Percentiles rank a stretch among this genome's conserved stretches.
phyloP scores from a whole-genome alignment of 768 basidiomycete species.

The Vararia minispora region DNA sequence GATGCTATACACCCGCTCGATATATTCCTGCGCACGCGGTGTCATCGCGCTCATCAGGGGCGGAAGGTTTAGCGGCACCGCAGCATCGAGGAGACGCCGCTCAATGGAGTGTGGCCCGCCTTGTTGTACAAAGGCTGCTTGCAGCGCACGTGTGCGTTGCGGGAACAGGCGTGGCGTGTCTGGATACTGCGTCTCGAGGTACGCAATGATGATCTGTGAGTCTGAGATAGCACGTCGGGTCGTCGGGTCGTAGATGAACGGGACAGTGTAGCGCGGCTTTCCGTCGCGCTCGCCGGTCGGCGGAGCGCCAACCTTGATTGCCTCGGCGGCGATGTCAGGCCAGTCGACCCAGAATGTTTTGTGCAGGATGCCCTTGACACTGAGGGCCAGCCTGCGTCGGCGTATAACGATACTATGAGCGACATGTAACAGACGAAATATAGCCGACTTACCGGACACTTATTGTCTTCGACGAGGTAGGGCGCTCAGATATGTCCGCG shows the following conservation, averaged over 20 bases:
- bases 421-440: too few relatives aligned
- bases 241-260: constrained; percentile 33
- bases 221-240: constrained; percentile 26
- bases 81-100: too few relatives aligned
- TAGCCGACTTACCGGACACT: too few relatives aligned
- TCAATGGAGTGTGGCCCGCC: constrained; percentile 12
- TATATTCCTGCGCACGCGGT: too few relatives aligned
- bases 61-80: too few relatives aligned
- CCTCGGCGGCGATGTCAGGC: constrained; percentile 31
- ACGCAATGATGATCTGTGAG: constrained; percentile 33
- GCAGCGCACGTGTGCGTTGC: constrained; percentile 23
- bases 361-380: constrained; percentile 31
- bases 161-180: constrained; percentile 28
- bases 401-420: too few relatives aligned
- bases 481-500: too few relatives aligned
- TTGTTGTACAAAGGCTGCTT: constrained; percentile 23
- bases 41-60: too few relatives aligned
- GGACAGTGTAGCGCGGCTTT: constrained; percentile 28
- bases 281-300: constrained; percentile 26
- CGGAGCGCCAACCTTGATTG: constrained; percentile 25
- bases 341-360: constrained; percentile 42
- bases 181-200: constrained; percentile 37
- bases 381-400: constrained; percentile 25
- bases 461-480: too few relatives aligned
- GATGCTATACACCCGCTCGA: too few relatives aligned